Conservation (phyloP, 768 basidiomycete species). For the Mycena epipterygia region DNA sequence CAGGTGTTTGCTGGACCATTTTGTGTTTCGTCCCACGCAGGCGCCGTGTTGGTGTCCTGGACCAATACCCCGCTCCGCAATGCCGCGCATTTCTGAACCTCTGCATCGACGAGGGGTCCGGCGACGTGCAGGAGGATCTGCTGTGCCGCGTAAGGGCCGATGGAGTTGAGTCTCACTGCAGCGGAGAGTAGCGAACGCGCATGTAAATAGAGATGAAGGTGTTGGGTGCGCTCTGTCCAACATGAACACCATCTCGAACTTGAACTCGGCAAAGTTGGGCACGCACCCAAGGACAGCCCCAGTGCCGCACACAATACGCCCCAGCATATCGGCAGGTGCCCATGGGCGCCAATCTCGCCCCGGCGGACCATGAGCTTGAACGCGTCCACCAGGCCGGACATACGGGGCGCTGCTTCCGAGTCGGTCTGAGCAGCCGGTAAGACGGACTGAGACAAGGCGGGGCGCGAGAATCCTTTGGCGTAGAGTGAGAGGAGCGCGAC, state of each 20-base stretch:
- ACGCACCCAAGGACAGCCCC: constrained; percentile 76
- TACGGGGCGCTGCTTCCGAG: constrained; percentile 38
- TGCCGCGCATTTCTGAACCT: constrained; percentile 59
- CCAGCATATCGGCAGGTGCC: constrained; percentile 94
- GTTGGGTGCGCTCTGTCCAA: constrained; percentile 79
- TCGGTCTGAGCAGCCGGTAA: too few species aligned
- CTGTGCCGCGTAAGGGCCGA: constrained; percentile 95
- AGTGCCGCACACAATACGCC: constrained; percentile 86
- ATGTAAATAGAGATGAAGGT: constrained; percentile 94
- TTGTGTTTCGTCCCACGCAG: constrained; percentile 56
- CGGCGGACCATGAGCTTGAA: constrained; percentile 78
- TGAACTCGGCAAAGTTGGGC: constrained; percentile 4
- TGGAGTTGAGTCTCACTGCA: constrained; percentile 89
- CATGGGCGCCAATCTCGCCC: constrained; percentile 73
- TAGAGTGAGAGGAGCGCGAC: constrained; percentile 93
- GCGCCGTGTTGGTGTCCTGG: constrained; percentile 33
- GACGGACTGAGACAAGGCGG: too few species aligned
- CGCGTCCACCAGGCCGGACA: constrained; percentile 66
- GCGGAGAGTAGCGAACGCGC: constrained; percentile 92
- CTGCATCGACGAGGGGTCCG: constrained; percentile 72
- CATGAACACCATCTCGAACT: constrained; percentile 13
- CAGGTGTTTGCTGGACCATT: constrained; percentile 90
- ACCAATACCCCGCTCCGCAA: constrained; percentile 62
- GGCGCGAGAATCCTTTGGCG: constrained; percentile 81
- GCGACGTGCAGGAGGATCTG: constrained; percentile 85